Conservation (phyloP, 73 alveolate species). For the Paramecium sonneborni region DNA sequence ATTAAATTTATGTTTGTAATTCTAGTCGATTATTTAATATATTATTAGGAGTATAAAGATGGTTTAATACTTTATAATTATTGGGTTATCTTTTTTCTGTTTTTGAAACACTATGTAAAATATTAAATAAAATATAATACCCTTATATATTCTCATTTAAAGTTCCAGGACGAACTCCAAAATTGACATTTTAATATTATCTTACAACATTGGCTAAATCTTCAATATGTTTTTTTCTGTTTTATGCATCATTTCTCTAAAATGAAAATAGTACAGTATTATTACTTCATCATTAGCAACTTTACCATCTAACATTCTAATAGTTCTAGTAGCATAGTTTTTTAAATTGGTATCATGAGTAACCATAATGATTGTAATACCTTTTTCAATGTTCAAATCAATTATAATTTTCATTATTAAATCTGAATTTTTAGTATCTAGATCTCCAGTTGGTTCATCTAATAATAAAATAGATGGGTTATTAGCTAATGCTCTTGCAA, state of each 20-base stretch:
- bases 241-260: neutral
- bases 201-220: neutral
- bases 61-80: neutral
- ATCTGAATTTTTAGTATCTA: slow-evolving; percentile 95
- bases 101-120: neutral
- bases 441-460: slow-evolving; percentile 99
- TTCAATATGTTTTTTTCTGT: neutral
- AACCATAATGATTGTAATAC: slow-evolving; percentile 95
- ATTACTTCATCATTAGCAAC: slow-evolving; percentile 59
- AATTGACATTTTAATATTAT: neutral
- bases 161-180: neutral
- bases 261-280: neutral
- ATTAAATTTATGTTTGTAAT: neutral
- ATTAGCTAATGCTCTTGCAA: slow-evolving; percentile 96
- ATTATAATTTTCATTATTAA: slow-evolving; percentile 90
- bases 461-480: slow-evolving; percentile 90
- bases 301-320: slow-evolving; percentile 96
- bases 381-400: slow-evolving; percentile 85
- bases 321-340: slow-evolving; percentile 89
- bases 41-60: neutral
- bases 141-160: neutral
- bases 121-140: neutral
- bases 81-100: slow-evolving; percentile 11
- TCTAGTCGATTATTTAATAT: neutral
- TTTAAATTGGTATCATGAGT: slow-evolving; percentile 97